These are phyloP conservation scores for Wallacemonas sp. DNA, from an alignment of 208 protist species.

Conservation along the genomic window DNA sequence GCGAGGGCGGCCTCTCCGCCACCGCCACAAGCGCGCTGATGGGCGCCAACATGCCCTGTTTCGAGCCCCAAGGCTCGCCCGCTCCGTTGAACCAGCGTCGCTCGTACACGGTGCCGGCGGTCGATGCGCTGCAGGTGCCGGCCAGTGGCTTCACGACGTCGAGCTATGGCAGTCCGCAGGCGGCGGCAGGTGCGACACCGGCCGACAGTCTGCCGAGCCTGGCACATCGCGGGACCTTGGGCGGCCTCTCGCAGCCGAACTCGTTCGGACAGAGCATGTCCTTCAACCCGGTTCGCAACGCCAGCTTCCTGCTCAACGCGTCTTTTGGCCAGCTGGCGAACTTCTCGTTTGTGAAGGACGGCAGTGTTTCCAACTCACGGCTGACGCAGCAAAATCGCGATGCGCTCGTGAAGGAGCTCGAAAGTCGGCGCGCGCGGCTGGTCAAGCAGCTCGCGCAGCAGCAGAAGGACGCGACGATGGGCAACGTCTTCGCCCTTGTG, in stretches of 20 bases:
- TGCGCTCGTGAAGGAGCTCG: slow-evolving; percentile 69
- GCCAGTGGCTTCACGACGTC: neutral
- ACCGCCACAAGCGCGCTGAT: neutral
- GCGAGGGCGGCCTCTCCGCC: neutral
- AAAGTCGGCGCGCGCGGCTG: slow-evolving; percentile 59
- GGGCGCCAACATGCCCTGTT: neutral
- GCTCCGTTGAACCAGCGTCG: neutral
- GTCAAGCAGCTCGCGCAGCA: slow-evolving; percentile 52
- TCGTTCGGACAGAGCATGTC: slow-evolving; percentile 16
- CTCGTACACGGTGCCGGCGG: slow-evolving; percentile 2
- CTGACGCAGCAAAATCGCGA: slow-evolving; percentile 49
- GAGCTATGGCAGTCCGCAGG: neutral
- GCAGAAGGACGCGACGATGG: slow-evolving; percentile 51
- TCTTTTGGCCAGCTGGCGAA: slow-evolving; percentile 20
- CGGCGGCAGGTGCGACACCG: too few species aligned
- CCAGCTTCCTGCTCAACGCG: slow-evolving; percentile 16
- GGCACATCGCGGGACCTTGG: neutral
- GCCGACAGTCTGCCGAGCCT: neutral
- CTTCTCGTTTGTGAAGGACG: slow-evolving; percentile 22
- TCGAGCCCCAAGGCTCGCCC: slow-evolving; percentile 1
- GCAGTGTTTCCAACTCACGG: slow-evolving; percentile 23
- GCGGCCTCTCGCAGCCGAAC: neutral
- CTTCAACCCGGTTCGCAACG: slow-evolving; percentile 9
- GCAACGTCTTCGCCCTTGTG: slow-evolving; percentile 85
- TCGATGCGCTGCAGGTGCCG: neutral